phyloP scores from a whole-genome alignment of 2,329 filamentous ascomycete species.

The Aspergillus caelatus region DNA sequence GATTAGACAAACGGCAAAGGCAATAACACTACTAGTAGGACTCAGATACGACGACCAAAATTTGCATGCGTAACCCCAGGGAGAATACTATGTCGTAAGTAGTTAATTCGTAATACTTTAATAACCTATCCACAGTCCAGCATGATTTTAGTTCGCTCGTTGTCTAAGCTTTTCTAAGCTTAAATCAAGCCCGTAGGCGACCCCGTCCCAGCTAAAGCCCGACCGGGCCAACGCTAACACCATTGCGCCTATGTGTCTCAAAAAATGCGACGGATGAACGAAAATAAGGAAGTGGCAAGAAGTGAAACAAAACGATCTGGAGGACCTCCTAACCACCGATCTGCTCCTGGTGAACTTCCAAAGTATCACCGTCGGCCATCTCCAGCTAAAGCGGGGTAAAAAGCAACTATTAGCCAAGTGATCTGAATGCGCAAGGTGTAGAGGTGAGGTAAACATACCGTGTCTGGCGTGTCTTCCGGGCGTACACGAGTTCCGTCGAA shows the following conservation, averaged over 20 bases:
- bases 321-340: constrained; percentile 67
- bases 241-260: constrained; percentile 15
- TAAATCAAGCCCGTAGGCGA: constrained; percentile 1
- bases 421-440: not conserved
- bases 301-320: not conserved
- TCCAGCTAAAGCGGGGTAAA: constrained; percentile 67
- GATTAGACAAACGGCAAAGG: not conserved
- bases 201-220: constrained; percentile 6
- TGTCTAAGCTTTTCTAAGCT: constrained; percentile 5
- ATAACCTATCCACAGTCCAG: not conserved
- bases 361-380: constrained; percentile 92
- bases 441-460: constrained; percentile 60
- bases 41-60: not conserved
- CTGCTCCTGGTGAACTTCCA: constrained; percentile 98
- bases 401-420: not conserved
- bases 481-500: constrained; percentile 96
- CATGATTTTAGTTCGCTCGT: not conserved
- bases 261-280: constrained; percentile 8
- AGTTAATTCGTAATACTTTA: constrained; percentile 2
- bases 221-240: constrained; percentile 14
- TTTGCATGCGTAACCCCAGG: not conserved
- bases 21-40: not conserved
- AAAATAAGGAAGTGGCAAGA: constrained; percentile 4
- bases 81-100: not conserved
- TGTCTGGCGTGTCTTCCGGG: constrained; percentile 84